Percentiles rank a stretch among this genome's conserved stretches.
Evolutionary conservation across 2,329 filamentous ascomycete species (phyloP).

Genomic region (Epichloe festucae): DNA sequence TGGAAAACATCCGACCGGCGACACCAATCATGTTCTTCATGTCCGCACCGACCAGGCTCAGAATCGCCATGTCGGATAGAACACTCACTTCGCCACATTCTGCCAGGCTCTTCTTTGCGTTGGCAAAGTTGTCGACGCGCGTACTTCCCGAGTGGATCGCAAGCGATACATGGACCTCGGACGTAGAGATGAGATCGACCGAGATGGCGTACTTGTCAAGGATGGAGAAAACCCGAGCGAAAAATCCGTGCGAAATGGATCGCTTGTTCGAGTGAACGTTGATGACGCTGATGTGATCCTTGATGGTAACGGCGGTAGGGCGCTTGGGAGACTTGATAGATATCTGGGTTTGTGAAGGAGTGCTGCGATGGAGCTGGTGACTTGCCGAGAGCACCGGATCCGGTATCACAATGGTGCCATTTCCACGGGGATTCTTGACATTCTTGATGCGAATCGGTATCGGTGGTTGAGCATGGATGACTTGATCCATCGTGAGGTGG

Average conservation of each 20-base stretch:
- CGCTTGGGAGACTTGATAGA: slow-evolving; percentile 49
- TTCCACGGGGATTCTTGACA: slow-evolving; percentile 71
- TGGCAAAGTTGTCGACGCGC: slow-evolving; percentile 48
- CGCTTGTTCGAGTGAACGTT: slow-evolving; percentile 98
- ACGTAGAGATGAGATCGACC: slow-evolving; percentile 92
- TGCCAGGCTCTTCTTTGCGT: slow-evolving; percentile 58
- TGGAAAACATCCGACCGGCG: slow-evolving; percentile 87
- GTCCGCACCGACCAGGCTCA: slow-evolving; percentile 86
- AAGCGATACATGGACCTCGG: slow-evolving; percentile 95
- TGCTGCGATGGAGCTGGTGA: slow-evolving; percentile 44
- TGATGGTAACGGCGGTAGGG: slow-evolving; percentile 88
- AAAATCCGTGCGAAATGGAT: slow-evolving; percentile 89
- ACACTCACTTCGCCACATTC: slow-evolving; percentile 85
- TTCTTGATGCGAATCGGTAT: slow-evolving; percentile 88
- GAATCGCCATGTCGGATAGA: slow-evolving; percentile 83
- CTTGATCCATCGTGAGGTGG: slow-evolving; percentile 96
- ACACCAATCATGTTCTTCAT: slow-evolving; percentile 98
- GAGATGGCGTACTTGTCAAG: slow-evolving; percentile 77
- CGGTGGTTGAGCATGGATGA: slow-evolving; percentile 63
- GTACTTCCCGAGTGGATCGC: slow-evolving; percentile 74
- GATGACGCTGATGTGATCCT: slow-evolving; percentile 90
- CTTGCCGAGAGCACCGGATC: slow-evolving; percentile 45
- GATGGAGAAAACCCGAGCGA: slow-evolving; percentile 85
- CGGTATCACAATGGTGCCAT: slow-evolving; percentile 72
- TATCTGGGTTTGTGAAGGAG: slow-evolving; percentile 24